phyloP scores from a whole-genome alignment of 2,329 filamentous ascomycete genomes.

The Aspergillus pseudonomiae region DNA sequence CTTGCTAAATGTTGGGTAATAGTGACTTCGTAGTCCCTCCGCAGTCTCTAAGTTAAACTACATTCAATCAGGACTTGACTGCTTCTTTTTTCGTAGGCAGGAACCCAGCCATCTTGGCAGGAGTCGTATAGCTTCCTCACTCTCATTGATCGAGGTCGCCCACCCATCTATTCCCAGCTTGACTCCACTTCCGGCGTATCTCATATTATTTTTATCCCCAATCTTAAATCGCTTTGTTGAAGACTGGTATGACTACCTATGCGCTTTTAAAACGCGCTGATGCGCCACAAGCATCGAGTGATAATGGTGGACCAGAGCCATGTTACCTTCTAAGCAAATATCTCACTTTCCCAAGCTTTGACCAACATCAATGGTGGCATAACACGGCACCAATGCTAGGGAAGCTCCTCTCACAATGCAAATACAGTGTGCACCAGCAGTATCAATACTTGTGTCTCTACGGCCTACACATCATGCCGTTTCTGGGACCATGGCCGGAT shows the following conservation, averaged over 20 bases:
- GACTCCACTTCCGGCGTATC: neutral
- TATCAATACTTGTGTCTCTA: constrained; percentile 15
- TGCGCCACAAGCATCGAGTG: no score
- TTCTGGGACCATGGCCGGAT: constrained; percentile 5
- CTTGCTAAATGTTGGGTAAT: no score
- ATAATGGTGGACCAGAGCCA: neutral
- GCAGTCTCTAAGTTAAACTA: no score
- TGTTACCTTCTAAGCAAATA: neutral
- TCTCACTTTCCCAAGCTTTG: constrained; percentile 9
- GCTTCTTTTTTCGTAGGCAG: no score
- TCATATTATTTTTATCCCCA: no score
- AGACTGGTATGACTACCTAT: neutral
- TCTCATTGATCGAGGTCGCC: neutral
- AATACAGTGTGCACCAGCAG: constrained; percentile 15
- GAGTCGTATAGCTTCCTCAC: neutral
- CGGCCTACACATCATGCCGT: constrained; percentile 12
- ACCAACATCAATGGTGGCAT: constrained; percentile 17
- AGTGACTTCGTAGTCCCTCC: no score
- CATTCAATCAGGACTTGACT: no score
- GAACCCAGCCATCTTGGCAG: no score
- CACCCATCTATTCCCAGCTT: neutral
- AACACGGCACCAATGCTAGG: constrained; percentile 12
- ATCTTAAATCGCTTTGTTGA: no score
- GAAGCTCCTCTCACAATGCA: constrained; percentile 11
- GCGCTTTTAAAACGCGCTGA: neutral